phyloP scores from a whole-genome alignment of 345 rosid genomes.

The Lumnitzera racemosa region DNA sequence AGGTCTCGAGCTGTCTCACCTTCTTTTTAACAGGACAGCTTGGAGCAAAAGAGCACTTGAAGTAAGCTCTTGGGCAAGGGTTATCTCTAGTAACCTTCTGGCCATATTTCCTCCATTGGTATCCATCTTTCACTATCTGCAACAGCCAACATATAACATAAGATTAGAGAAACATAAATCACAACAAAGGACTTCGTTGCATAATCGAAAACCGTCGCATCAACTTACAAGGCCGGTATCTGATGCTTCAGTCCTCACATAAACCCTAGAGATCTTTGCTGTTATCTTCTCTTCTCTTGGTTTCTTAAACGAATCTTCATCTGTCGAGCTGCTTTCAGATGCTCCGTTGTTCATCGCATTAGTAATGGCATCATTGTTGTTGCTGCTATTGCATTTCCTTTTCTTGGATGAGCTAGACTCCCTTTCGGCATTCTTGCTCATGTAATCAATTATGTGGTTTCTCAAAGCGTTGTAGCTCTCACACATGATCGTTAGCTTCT shows the following conservation, averaged over 20 bases:
- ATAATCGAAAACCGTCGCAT: neutral
- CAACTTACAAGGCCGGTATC: constrained; percentile 72
- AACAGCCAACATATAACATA: neutral
- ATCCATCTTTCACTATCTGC: constrained; percentile 94
- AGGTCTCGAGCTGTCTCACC: constrained; percentile 23
- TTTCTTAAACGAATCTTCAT: constrained; percentile 73
- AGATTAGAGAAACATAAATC: neutral
- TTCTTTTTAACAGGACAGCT: constrained; percentile 95
- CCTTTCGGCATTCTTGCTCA: constrained; percentile 34
- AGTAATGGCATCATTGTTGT: constrained; percentile 18
- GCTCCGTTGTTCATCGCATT: constrained; percentile 30
- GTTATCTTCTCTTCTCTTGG: constrained; percentile 69
- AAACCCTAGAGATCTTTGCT: constrained; percentile 54
- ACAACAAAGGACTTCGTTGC: neutral
- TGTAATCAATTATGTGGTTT: constrained; percentile 49
- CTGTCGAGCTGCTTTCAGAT: constrained; percentile 90
- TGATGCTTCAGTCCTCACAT: constrained; percentile 56
- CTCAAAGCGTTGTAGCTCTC: constrained; percentile 68
- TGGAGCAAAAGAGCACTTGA: constrained; percentile 95
- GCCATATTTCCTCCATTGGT: constrained; percentile 99
- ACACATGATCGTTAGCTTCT: constrained; percentile 65
- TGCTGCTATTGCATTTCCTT: constrained; percentile 57
- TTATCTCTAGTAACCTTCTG: constrained; percentile 99
- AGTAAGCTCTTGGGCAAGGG: constrained; percentile 97
- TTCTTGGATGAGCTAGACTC: constrained; percentile 58